Conservation (phyloP, 768 basidiomycete species). For the Suillus tomentosus region DNA sequence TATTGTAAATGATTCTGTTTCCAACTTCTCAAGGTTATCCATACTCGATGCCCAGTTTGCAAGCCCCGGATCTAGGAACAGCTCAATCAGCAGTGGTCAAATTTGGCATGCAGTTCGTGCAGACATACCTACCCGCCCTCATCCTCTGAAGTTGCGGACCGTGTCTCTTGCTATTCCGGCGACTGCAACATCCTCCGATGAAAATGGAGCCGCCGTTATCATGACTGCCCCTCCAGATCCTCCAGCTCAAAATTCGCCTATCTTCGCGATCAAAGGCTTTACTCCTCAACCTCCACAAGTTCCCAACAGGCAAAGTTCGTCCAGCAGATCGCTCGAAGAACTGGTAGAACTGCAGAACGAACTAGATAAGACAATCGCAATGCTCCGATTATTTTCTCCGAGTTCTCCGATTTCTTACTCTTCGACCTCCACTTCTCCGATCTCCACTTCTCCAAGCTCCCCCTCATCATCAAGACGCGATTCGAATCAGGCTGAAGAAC, state of each 20-base stretch:
- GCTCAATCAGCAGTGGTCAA: constrained; percentile 13
- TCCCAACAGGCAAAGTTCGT: constrained; percentile 14
- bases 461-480: constrained; percentile 36
- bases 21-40: constrained; percentile 12
- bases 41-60: constrained; percentile 16
- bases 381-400: constrained; percentile 49
- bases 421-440: constrained; percentile 4
- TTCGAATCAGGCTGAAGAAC: constrained; percentile 11
- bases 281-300: constrained; percentile 20
- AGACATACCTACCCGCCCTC: constrained; percentile 2
- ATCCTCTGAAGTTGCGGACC: constrained; percentile 11
- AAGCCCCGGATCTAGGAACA: constrained; percentile 12
- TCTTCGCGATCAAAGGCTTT: constrained; percentile 48
- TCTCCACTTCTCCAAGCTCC: constrained; percentile 26
- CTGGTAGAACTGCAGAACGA: constrained; percentile 63
- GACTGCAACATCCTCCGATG: constrained; percentile 3
- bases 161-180: constrained; percentile 2
- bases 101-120: constrained; percentile 7
- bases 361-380: constrained; percentile 64
- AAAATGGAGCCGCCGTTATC: background rate
- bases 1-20: constrained; percentile 12
- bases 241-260: constrained; percentile 39
- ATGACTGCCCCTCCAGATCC: constrained; percentile 8
- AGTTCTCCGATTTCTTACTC: constrained; percentile 5
- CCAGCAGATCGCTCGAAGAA: constrained; percentile 46